A percentile compares a stretch with the other conserved stretches of the same genome.
Evolutionary conservation across 2,329 filamentous ascomycete genomes (phyloP).

Genomic region (Apiospora hydei): DNA sequence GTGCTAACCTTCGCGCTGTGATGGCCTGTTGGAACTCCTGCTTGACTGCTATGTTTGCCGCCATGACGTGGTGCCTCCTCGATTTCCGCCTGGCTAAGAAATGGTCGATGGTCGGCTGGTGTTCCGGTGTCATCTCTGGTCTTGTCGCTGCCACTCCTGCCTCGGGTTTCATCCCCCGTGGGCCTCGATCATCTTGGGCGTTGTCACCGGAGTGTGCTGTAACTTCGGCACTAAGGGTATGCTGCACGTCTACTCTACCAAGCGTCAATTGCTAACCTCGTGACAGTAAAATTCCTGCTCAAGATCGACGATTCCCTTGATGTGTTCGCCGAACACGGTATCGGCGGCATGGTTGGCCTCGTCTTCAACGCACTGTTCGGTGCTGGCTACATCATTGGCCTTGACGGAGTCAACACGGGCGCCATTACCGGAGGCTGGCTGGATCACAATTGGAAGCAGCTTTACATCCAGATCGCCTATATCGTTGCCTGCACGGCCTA

Average conservation of each 20-base stretch:
- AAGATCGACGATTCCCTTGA: slow-evolving; percentile 75
- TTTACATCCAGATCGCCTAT: slow-evolving; percentile 84
- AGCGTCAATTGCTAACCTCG: background rate
- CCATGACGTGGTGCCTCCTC: slow-evolving; percentile 92
- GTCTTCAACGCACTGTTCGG: slow-evolving; percentile 79
- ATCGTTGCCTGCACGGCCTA: slow-evolving; percentile 72
- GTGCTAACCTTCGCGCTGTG: slow-evolving; percentile 89
- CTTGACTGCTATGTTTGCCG: slow-evolving; percentile 88
- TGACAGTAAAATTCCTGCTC: slow-evolving; percentile 64
- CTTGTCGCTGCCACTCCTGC: slow-evolving; percentile 75
- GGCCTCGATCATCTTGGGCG: slow-evolving; percentile 71
- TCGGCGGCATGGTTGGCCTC: slow-evolving; percentile 73
- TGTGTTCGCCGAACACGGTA: slow-evolving; percentile 74
- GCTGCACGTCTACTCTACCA: slow-evolving; percentile 26
- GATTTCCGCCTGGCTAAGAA: slow-evolving; percentile 94
- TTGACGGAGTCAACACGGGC: slow-evolving; percentile 79
- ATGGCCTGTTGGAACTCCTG: slow-evolving; percentile 99
- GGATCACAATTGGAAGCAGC: slow-evolving; percentile 74
- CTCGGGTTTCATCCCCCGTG: slow-evolving; percentile 73
- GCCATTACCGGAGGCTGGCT: slow-evolving; percentile 72
- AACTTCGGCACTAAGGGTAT: slow-evolving; percentile 72
- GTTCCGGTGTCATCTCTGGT: slow-evolving; percentile 74
- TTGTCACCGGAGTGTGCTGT: slow-evolving; percentile 70
- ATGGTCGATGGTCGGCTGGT: slow-evolving; percentile 85
- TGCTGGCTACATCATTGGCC: slow-evolving; percentile 73